Evolutionary conservation across 164 flowering plant genomes (phyloP).

Genomic region (Buxus sempervirens): DNA sequence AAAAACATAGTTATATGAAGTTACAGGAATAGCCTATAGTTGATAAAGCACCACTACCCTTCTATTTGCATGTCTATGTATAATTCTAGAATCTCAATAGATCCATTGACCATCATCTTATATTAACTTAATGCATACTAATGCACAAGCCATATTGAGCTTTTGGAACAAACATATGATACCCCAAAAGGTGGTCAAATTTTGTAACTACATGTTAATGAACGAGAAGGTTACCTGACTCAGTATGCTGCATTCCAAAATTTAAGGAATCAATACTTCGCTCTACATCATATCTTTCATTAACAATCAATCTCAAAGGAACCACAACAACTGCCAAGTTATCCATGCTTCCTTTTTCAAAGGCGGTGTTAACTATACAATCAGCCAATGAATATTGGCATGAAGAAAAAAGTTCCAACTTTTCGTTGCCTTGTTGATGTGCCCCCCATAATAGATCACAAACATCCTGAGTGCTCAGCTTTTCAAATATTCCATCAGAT

Average conservation of each 20-base stretch:
- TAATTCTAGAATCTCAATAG: too few species aligned
- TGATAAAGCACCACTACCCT: too few species aligned
- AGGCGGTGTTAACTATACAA: conserved; percentile 70
- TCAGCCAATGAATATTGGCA: conserved; percentile 75
- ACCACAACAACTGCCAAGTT: conserved; percentile 89
- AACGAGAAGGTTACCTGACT: conserved; percentile 35
- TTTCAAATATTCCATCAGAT: conserved; percentile 94
- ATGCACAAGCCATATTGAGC: background rate
- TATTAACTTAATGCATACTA: too few species aligned
- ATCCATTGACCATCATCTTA: too few species aligned
- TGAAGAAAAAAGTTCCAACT: conserved; percentile 35
- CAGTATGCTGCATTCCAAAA: conserved; percentile 23
- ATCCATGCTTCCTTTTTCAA: conserved; percentile 83
- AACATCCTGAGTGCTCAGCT: conserved; percentile 68
- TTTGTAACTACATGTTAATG: background rate
- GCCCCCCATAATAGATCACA: conserved; percentile 82
- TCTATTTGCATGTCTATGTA: too few species aligned
- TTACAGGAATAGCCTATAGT: too few species aligned
- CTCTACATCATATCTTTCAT: conserved; percentile 27
- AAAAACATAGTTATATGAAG: too few species aligned
- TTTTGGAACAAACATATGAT: background rate
- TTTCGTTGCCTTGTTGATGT: conserved; percentile 24
- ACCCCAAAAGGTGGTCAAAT: background rate
- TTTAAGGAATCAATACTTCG: conserved; percentile 24
- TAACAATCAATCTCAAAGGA: conserved; percentile 42